Evolutionary conservation across 2,329 filamentous ascomycete genomes (phyloP), one percentile per base, ranked within the genome.

Genomic region (Botrytis hyacinthi): DNA sequence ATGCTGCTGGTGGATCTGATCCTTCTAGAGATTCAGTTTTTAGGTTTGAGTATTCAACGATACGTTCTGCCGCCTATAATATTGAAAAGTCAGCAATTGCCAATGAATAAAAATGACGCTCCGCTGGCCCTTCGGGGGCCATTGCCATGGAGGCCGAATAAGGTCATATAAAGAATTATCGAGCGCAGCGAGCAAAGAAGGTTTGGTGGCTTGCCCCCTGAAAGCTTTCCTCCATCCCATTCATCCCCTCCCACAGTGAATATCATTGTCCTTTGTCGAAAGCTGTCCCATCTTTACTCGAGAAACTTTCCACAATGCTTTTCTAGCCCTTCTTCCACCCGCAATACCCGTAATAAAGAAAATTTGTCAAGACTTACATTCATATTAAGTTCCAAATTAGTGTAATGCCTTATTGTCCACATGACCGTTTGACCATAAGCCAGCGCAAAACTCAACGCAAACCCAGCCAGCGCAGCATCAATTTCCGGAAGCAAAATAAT

Each of bases 351-450:
- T 3, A 57, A 29, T 18, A 57, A 18, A 57, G n/a, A 32, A 29
- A 29, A 57, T 18, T 18, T 2, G 14, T 14, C 14, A 57, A 32
- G 16, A 61, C 68, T 70, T 0, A 92, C 88, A 78, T 94, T 94
- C 91, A 95, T 94, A 78, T 93, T 89, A 6, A 95, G 84, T 80
- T 95, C 93, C 32, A 94, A 83, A 75, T 89, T 90, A 0, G 91
- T 87, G 79, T 93, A 93, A 72, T 90, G 84, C 1, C 91, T 86
- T 54, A 94, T 87, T 0, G 88, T 86, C 87, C 88, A 92, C 67
- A 91, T 87, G 72, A 94, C 87, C 12, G 86, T 85, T 26, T 82
- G 82, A 0, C 90, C 88, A 79, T 94, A 93, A 73, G 92, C 88
- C 44, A 95, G 84, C 0, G 92, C 88, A 80, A 95, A 95, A 3